phyloP scores from a whole-genome alignment of 2,329 filamentous ascomycete genomes.

The Neofusicoccum cordaticola region DNA sequence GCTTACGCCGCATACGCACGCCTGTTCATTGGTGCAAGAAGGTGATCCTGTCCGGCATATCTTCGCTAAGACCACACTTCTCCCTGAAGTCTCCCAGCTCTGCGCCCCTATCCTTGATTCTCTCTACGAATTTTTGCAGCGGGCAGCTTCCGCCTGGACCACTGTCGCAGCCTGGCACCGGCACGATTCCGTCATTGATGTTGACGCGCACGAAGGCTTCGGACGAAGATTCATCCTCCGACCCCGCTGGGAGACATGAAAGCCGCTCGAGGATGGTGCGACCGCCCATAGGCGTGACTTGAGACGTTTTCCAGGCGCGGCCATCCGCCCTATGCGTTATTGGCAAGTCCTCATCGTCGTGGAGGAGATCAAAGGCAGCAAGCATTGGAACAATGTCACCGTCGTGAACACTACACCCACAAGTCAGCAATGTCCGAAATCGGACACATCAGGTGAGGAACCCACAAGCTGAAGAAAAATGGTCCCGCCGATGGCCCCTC shows the following conservation, averaged over 20 bases:
- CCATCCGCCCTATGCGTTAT: slow-evolving; percentile 42
- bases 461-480: slow-evolving; percentile 58
- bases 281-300: slow-evolving; percentile 57
- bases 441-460: slow-evolving; percentile 6
- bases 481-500: slow-evolving; percentile 45
- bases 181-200: slow-evolving; percentile 57
- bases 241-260: slow-evolving; percentile 33
- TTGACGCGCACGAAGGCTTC: slow-evolving; percentile 50
- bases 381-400: slow-evolving; percentile 58
- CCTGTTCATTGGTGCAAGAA: slow-evolving; percentile 49
- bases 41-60: slow-evolving; percentile 42
- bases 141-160: slow-evolving; percentile 51
- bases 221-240: slow-evolving; percentile 8
- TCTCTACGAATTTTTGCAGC: slow-evolving; percentile 42
- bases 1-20: not conserved
- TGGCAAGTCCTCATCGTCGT: slow-evolving; percentile 45
- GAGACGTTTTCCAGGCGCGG: slow-evolving; percentile 55
- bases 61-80: slow-evolving; percentile 46
- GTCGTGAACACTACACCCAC: slow-evolving; percentile 49
- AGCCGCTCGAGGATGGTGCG: slow-evolving; percentile 55
- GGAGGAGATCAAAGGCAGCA: slow-evolving; percentile 51
- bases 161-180: slow-evolving; percentile 45
- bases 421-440: not conserved
- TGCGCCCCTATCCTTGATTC: slow-evolving; percentile 40
- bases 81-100: slow-evolving; percentile 49